Evolutionary conservation across 306 rosid genomes (phyloP), one percentile per base, ranked within the genome.

Genomic region (Trichosanthes truncata): DNA sequence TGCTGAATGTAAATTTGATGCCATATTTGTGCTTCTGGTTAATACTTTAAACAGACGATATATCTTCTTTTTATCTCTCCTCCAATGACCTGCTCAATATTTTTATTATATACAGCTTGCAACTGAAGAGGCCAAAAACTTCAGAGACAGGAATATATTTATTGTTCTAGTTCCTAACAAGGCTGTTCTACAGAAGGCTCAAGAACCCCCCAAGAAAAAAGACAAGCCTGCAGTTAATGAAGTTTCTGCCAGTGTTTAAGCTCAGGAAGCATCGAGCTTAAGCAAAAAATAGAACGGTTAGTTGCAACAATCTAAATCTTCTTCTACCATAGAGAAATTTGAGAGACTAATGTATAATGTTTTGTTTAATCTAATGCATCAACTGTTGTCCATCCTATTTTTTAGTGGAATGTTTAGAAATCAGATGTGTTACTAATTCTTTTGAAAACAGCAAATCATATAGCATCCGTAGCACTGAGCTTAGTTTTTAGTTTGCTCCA

Each of bases 151-250:
- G 83, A 93, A 89, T 82, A 80, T 96, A 36, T 86, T 62, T 82
- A 87, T 96, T 87, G 56, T 87, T 79, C 82, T 96, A 85, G 89
- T 86, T 82, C 99, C 98, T 59, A 96, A 96, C 71, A 93, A 91
- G 89, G 90, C 92, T 77, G 77, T 80, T 82, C 82, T 80, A 33
- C 96, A 82, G 85, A 96, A 96, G 82, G 80, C 89, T 80, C 94
- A 81, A 90, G 97, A 96, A 78, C 89, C 92, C 9, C 88, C 90
- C 13, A 91, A 90, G 89, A 90, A 87, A 80, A 87, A 69, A 41
- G 98, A 92, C 9, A 85, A 83, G 57, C 43, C 89, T 7, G 83
- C 81, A 69, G 82, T 75, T 65, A 88, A 88, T 86, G 94, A 90
- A 93, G 91, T 93, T 74, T 89, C 98, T 11, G 91, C 89, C 63